These are phyloP conservation scores for Zopfia rhizophila DNA, from an alignment of 2,329 filamentous ascomycete species.

Conservation along the genomic window DNA sequence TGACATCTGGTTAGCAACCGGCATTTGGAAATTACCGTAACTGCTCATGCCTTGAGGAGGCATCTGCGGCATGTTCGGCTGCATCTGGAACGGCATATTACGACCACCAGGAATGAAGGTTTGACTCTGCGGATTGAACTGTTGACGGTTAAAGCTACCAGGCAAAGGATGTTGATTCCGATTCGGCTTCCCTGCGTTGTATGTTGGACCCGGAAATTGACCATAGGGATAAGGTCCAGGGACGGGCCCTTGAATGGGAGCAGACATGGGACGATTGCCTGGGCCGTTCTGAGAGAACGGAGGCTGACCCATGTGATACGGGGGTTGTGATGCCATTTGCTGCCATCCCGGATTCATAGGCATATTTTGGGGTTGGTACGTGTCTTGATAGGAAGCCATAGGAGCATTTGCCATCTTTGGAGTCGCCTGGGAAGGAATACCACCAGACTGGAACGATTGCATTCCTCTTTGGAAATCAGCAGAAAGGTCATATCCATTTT, in stretches of 20 bases:
- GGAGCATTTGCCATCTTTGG: slow-evolving; percentile 50
- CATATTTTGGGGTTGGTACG: slow-evolving; percentile 41
- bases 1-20: slow-evolving; percentile 29
- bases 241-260: slow-evolving; percentile 46
- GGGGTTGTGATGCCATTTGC: slow-evolving; percentile 42
- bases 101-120: slow-evolving; percentile 80
- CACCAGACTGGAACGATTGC: slow-evolving; percentile 54
- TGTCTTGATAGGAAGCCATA: slow-evolving; percentile 47
- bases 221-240: slow-evolving; percentile 75
- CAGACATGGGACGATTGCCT: slow-evolving; percentile 48
- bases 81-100: slow-evolving; percentile 45
- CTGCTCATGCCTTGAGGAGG: slow-evolving; percentile 47
- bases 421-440: slow-evolving; percentile 46
- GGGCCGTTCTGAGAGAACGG: slow-evolving; percentile 38
- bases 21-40: slow-evolving; percentile 39
- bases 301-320: slow-evolving; percentile 38
- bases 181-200: slow-evolving; percentile 64
- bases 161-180: slow-evolving; percentile 85
- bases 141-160: slow-evolving; percentile 83
- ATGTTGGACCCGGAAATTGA: slow-evolving; percentile 76
- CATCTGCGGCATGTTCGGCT: slow-evolving; percentile 39
- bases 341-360: slow-evolving; percentile 45
- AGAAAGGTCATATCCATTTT: slow-evolving; percentile 56
- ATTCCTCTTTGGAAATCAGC: slow-evolving; percentile 59
- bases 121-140: slow-evolving; percentile 94